Conservation (phyloP, 2,329 filamentous ascomycete species). For the Fusarium siculi region DNA sequence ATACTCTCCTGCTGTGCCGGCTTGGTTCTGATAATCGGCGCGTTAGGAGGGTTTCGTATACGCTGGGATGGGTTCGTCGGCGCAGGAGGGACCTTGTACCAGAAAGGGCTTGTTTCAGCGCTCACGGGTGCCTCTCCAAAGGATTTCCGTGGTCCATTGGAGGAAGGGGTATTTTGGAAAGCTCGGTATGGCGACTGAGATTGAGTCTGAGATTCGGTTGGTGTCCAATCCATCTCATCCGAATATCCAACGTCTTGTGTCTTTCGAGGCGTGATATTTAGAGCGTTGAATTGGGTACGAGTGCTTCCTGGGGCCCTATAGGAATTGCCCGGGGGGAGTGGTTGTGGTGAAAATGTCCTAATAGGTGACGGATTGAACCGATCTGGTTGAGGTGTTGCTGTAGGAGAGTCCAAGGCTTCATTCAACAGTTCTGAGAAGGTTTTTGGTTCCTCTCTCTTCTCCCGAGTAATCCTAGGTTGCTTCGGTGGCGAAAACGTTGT, state of each 20-base stretch:
- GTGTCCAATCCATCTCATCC: constrained; percentile 80
- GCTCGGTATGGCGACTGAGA: constrained; percentile 57
- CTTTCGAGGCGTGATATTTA: constrained; percentile 29
- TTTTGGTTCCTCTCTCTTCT: constrained; percentile 49
- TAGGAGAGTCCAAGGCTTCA: constrained; percentile 47
- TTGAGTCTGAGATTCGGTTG: constrained; percentile 61
- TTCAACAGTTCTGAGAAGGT: constrained; percentile 56
- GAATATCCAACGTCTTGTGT: constrained; percentile 50
- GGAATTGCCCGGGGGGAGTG: constrained; percentile 30
- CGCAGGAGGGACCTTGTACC: constrained; percentile 75
- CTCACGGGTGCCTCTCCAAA: constrained; percentile 60
- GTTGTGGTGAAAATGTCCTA: constrained; percentile 28
- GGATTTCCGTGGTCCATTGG: constrained; percentile 52
- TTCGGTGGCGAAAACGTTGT: constrained; percentile 42
- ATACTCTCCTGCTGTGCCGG: constrained; percentile 58
- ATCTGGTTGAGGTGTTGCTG: constrained; percentile 18
- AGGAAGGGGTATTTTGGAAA: constrained; percentile 59
- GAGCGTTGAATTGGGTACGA: constrained; percentile 17
- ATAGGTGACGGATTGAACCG: constrained; percentile 22
- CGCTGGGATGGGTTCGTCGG: constrained; percentile 73
- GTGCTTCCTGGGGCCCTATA: constrained; percentile 14
- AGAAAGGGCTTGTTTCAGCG: constrained; percentile 66
- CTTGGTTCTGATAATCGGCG: constrained; percentile 61
- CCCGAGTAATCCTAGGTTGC: constrained; percentile 31
- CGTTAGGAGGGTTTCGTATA: constrained; percentile 69